phyloP scores from a whole-genome alignment of 208 protist species.

The Leishmania arabica region DNA sequence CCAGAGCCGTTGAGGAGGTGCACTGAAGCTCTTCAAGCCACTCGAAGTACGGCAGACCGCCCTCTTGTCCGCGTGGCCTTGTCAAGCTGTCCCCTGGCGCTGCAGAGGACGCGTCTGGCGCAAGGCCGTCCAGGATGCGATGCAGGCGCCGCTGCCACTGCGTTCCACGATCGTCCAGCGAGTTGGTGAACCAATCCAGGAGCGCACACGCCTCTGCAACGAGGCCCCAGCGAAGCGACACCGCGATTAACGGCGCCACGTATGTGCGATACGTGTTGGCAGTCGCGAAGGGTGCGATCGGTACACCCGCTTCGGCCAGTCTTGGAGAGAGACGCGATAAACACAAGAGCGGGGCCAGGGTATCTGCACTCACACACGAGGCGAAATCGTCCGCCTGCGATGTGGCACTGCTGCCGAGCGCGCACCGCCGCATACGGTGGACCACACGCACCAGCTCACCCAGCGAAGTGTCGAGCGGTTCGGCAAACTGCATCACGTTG shows the following conservation, averaged over 20 bases:
- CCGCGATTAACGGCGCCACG: slow-evolving; percentile 17
- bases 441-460: slow-evolving; percentile 7
- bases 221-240: slow-evolving; percentile 22
- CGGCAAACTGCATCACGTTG: slow-evolving; percentile 13
- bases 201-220: slow-evolving; percentile 22
- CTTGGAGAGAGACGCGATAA: slow-evolving; percentile 5
- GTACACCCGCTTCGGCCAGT: slow-evolving; percentile 2
- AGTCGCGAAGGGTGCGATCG: background rate
- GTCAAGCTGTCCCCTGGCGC: background rate
- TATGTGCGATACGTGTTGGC: slow-evolving; percentile 7
- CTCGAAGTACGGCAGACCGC: slow-evolving; percentile 9
- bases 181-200: slow-evolving; percentile 23
- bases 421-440: background rate
- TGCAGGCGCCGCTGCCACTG: slow-evolving; percentile 26
- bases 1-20: slow-evolving; percentile 25
- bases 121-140: background rate
- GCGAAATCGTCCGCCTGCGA: background rate
- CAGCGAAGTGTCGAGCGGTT: slow-evolving; percentile 7
- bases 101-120: background rate
- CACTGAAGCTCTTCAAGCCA: slow-evolving; percentile 8
- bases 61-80: background rate
- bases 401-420: background rate
- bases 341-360: slow-evolving; percentile 1
- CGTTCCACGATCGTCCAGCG: slow-evolving; percentile 15
- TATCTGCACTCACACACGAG: background rate